These are phyloP conservation scores for Zymoseptoria tritici DNA, from an alignment of 2,329 filamentous ascomycete species.

Conservation along the genomic window DNA sequence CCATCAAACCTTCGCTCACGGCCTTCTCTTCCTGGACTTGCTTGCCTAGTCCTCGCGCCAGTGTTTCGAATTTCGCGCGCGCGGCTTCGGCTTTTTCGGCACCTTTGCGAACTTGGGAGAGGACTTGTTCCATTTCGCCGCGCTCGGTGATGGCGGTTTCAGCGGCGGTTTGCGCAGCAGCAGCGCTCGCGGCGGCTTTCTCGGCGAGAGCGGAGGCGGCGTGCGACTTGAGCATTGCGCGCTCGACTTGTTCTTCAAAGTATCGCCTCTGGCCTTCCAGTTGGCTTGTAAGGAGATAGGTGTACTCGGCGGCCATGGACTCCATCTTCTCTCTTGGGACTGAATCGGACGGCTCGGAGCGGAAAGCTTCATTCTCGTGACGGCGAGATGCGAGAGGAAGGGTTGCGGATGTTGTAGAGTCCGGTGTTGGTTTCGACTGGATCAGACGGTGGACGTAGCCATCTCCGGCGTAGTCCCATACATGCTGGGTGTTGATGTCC, in stretches of 20 bases:
- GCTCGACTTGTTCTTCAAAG: constrained; percentile 85
- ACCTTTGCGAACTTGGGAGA: constrained; percentile 66
- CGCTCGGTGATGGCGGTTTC: constrained; percentile 49
- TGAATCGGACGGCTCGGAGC: constrained; percentile 49
- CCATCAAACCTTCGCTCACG: constrained; percentile 71
- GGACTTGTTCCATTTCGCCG: constrained; percentile 43
- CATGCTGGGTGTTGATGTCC: constrained; percentile 85
- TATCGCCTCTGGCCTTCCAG: constrained; percentile 88
- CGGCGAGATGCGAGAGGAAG: constrained; percentile 67
- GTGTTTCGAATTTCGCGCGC: constrained; percentile 62
- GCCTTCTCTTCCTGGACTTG: constrained; percentile 80
- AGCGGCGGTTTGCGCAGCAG: constrained; percentile 45
- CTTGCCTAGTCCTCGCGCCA: constrained; percentile 68
- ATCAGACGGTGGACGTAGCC: constrained; percentile 94
- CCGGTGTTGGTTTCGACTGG: constrained; percentile 70
- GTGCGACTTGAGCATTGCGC: constrained; percentile 81
- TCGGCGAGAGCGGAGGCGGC: constrained; percentile 63
- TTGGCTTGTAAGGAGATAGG: constrained; percentile 84
- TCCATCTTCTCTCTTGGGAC: constrained; percentile 66
- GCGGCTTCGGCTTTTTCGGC: constrained; percentile 60
- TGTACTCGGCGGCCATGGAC: constrained; percentile 87
- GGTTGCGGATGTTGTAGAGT: neutral
- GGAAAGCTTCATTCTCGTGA: constrained; percentile 33
- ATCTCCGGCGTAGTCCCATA: constrained; percentile 96
- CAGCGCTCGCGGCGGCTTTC: constrained; percentile 45